phyloP scores from a whole-genome alignment of 805 yeast genomes.

The Yarrowia deformans region DNA sequence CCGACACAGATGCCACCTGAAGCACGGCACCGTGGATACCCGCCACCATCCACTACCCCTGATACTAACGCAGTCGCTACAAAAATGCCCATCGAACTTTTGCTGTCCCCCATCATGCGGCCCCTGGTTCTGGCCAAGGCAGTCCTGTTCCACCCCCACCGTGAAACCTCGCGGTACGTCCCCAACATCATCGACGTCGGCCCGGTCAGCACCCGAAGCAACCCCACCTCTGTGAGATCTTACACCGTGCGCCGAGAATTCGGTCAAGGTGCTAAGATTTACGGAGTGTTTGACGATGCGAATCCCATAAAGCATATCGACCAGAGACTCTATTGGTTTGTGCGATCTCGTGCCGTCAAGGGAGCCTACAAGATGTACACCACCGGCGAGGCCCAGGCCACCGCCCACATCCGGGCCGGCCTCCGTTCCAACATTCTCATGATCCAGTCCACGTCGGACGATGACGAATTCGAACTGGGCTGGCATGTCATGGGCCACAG shows the following conservation, averaged over 20 bases:
- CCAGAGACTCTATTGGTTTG: constrained; percentile 60
- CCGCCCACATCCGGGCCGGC: constrained; percentile 67
- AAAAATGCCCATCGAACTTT: constrained; percentile 65
- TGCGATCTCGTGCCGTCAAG: constrained; percentile 69
- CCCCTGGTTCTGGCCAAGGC: constrained; percentile 65
- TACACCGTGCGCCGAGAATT: constrained; percentile 63
- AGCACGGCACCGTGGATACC: not conserved
- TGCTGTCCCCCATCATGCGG: constrained; percentile 65
- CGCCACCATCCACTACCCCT: not conserved
- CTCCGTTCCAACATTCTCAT: constrained; percentile 64
- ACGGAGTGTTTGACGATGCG: constrained; percentile 61
- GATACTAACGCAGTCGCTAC: constrained; percentile 34
- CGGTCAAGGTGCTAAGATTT: constrained; percentile 66
- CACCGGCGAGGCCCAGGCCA: constrained; percentile 62
- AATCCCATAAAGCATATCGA: constrained; percentile 46
- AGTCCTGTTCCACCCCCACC: constrained; percentile 61
- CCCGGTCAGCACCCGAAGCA: constrained; percentile 19
- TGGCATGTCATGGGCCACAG: constrained; percentile 68
- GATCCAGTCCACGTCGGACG: constrained; percentile 56
- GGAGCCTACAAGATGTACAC: constrained; percentile 69
- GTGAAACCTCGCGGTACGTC: constrained; percentile 62
- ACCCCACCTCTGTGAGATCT: constrained; percentile 49
- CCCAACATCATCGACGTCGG: constrained; percentile 61
- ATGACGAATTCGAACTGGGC: constrained; percentile 64
- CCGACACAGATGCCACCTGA: not conserved